Conservation (phyloP, 176 grass and related monocot genomes). For the Oryza rufipogon region DNA sequence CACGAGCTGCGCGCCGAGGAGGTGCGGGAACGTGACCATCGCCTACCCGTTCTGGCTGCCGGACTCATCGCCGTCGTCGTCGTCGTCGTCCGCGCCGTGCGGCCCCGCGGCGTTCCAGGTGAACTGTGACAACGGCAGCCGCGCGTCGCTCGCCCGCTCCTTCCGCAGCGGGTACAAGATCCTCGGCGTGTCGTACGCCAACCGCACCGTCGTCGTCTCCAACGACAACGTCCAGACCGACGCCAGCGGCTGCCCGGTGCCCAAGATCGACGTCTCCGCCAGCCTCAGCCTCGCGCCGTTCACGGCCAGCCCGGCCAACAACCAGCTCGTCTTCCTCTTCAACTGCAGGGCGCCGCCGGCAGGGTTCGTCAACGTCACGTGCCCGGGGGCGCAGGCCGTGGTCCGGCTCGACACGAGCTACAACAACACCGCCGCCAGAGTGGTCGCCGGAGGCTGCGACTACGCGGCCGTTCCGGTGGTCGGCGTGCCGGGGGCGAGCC, state of each 20-base stretch:
- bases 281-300: constrained; percentile 54
- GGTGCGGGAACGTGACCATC: constrained; percentile 54
- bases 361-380: constrained; percentile 25
- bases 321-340: constrained; percentile 57
- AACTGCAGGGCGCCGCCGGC: constrained; percentile 32
- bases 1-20: constrained; percentile 22
- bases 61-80: not conserved
- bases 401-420: constrained; percentile 29
- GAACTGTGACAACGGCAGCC: constrained; percentile 16
- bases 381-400: not conserved
- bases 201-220: constrained; percentile 42
- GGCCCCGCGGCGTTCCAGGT: constrained; percentile 56
- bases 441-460: not conserved
- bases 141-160: not conserved
- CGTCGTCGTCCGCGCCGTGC: not conserved
- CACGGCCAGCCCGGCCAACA: constrained; percentile 42
- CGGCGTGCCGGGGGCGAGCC: constrained; percentile 2
- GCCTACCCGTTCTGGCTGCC: constrained; percentile 63
- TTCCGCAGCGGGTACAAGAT: constrained; percentile 43
- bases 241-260: constrained; percentile 34
- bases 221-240: constrained; percentile 48
- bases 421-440: not conserved
- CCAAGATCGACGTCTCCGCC: constrained; percentile 43
- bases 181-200: constrained; percentile 45
- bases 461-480: constrained; percentile 43